Conservation (phyloP, 2,329 filamentous ascomycete species). For the Trichoderma koningii region DNA sequence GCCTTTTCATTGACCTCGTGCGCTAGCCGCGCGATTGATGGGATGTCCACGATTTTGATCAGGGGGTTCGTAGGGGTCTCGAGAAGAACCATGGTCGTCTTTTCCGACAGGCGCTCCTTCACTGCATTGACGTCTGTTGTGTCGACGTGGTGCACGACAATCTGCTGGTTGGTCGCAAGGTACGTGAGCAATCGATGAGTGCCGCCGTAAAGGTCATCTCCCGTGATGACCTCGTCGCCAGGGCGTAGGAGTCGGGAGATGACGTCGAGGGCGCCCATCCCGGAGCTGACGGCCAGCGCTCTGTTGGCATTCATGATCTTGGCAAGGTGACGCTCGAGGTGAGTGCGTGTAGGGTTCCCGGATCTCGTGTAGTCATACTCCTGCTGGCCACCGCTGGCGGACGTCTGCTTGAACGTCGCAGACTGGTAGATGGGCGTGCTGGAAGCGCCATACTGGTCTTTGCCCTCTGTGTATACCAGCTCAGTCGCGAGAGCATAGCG, state of each 20-base stretch:
- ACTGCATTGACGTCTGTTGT: slow-evolving; percentile 79
- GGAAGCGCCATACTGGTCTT: slow-evolving; percentile 95
- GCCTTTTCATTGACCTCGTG: slow-evolving; percentile 78
- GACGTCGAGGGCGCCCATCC: slow-evolving; percentile 96
- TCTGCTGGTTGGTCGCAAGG: slow-evolving; percentile 83
- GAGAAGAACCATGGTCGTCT: slow-evolving; percentile 92
- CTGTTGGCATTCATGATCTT: slow-evolving; percentile 98
- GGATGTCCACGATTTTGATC: slow-evolving; percentile 96
- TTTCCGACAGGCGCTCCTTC: slow-evolving; percentile 66
- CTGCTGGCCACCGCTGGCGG: slow-evolving; percentile 71
- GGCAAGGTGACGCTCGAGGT: slow-evolving; percentile 92
- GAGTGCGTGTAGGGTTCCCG: slow-evolving; percentile 93
- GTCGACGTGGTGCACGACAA: slow-evolving; percentile 94
- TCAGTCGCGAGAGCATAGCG: slow-evolving; percentile 95
- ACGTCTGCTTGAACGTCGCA: slow-evolving; percentile 94
- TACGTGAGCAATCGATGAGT: slow-evolving; percentile 93
- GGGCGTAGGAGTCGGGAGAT: slow-evolving; percentile 88
- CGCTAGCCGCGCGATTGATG: slow-evolving; percentile 71
- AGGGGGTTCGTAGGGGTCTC: slow-evolving; percentile 97
- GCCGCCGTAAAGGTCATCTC: slow-evolving; percentile 94
- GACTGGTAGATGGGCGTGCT: slow-evolving; percentile 98
- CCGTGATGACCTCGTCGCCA: slow-evolving; percentile 95
- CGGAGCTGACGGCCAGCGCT: slow-evolving; percentile 89
- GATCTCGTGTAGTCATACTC: slow-evolving; percentile 99
- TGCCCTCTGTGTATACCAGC: slow-evolving; percentile 92